Evolutionary conservation across 1,284 basidiomycete species (phyloP).

Genomic region (Xerocomus amazonicus): DNA sequence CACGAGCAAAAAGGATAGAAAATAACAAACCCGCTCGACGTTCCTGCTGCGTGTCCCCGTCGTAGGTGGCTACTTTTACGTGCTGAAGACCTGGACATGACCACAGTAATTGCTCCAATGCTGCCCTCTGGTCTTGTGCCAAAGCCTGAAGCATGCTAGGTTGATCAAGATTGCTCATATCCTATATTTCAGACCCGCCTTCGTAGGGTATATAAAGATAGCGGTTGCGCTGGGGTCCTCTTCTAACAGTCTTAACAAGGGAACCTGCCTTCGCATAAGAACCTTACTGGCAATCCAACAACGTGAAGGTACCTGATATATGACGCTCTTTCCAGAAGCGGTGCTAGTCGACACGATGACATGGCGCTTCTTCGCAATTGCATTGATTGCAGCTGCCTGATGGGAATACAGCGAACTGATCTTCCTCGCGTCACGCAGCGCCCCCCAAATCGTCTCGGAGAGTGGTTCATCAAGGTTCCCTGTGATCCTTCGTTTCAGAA

Average conservation of each 20-base stretch:
- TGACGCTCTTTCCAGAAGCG: slow-evolving; percentile 89
- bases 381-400: slow-evolving; percentile 75
- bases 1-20: neutral
- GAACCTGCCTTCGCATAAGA: slow-evolving; percentile 49
- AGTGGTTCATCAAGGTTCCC: slow-evolving; percentile 54
- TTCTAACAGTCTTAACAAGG: slow-evolving; percentile 69
- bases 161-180: neutral
- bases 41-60: slow-evolving; percentile 83
- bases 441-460: slow-evolving; percentile 55
- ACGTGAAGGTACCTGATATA: slow-evolving; percentile 63
- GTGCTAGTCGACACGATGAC: slow-evolving; percentile 91
- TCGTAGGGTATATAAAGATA: slow-evolving; percentile 89
- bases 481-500: slow-evolving; percentile 22
- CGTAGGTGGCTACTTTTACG: slow-evolving; percentile 75
- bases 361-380: slow-evolving; percentile 58
- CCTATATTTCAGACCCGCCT: slow-evolving; percentile 40
- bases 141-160: slow-evolving; percentile 53
- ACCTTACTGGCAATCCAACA: neutral
- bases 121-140: slow-evolving; percentile 82
- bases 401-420: slow-evolving; percentile 75
- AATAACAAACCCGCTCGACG: slow-evolving; percentile 46
- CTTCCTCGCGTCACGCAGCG: slow-evolving; percentile 59
- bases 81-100: slow-evolving; percentile 62
- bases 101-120: slow-evolving; percentile 64
- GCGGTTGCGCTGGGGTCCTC: slow-evolving; percentile 62